phyloP scores from a whole-genome alignment of 2,329 filamentous ascomycete species.

The Diplodia seriata region DNA sequence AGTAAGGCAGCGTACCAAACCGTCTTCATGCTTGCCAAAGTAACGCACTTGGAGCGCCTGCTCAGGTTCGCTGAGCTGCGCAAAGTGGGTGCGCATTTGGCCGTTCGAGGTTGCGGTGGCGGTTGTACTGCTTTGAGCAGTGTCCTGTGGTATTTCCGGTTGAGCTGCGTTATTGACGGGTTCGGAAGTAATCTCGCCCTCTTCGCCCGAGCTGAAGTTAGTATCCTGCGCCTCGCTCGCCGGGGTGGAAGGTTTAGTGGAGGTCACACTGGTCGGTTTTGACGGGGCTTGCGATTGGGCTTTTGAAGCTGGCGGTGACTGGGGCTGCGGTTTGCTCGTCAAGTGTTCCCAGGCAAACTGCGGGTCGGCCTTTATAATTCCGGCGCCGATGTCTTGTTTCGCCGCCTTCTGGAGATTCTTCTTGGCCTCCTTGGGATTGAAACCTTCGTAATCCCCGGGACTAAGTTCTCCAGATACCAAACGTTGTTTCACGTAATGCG shows the following conservation, averaged over 20 bases:
- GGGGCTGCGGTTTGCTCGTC: neutral
- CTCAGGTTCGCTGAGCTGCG: slow-evolving; percentile 31
- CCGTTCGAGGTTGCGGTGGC: neutral
- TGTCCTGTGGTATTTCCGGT: neutral
- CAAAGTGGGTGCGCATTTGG: slow-evolving; percentile 2
- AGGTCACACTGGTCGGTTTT: neutral
- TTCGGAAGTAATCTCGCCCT: slow-evolving; percentile 14
- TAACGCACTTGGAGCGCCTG: slow-evolving; percentile 47
- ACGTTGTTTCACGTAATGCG: neutral
- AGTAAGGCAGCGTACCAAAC: slow-evolving; percentile 50
- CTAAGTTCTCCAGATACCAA: neutral
- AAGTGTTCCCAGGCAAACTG: slow-evolving; percentile 3
- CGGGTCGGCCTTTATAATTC: neutral
- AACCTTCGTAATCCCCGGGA: slow-evolving; percentile 9
- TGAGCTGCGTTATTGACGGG: neutral
- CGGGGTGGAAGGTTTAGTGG: slow-evolving; percentile 8
- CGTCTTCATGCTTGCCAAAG: slow-evolving; percentile 48
- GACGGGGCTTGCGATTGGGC: neutral
- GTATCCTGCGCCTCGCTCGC: neutral
- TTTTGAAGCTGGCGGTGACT: neutral
- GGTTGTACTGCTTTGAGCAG: neutral
- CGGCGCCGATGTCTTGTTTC: slow-evolving; percentile 4
- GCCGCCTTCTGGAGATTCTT: neutral
- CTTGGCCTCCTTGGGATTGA: neutral
- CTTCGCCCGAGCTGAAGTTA: slow-evolving; percentile 13